Conservation (phyloP, 148 eudicot species). For the Amaranthus cruentus region DNA sequence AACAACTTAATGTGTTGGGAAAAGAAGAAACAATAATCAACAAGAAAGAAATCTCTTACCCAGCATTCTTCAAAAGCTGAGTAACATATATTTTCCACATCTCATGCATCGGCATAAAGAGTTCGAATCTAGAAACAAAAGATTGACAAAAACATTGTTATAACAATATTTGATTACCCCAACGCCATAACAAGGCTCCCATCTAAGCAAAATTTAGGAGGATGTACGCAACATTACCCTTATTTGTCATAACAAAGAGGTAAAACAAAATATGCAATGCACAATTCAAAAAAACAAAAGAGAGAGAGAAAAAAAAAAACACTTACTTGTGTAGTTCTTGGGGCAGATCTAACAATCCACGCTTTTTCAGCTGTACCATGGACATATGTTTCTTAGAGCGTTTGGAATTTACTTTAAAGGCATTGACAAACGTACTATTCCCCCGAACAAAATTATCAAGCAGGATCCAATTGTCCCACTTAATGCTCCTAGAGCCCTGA, state of each 20-base stretch:
- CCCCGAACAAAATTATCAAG: conserved; percentile 65
- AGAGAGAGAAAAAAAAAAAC: conserved; percentile 6
- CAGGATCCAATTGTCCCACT: conserved; percentile 59
- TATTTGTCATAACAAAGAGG: no score
- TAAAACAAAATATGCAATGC: neutral
- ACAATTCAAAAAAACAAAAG: neutral
- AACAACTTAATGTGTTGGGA: conserved; percentile 2
- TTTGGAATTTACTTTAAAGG: conserved; percentile 52
- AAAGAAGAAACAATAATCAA: neutral
- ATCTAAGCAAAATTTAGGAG: neutral
- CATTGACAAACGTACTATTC: conserved; percentile 31
- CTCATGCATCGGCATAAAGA: conserved; percentile 68
- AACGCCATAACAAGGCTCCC: neutral
- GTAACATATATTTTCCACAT: conserved; percentile 58
- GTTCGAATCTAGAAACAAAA: conserved; percentile 45
- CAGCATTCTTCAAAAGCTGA: conserved; percentile 52
- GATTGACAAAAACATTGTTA: neutral
- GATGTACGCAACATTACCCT: no score
- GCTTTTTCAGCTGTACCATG: conserved; percentile 58
- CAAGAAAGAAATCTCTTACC: conserved; percentile 35
- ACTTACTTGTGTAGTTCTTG: conserved; percentile 61
- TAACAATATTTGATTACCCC: neutral
- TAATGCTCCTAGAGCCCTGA: conserved; percentile 61
- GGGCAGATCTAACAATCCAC: conserved; percentile 58
- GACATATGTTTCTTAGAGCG: conserved; percentile 83